Evolutionary conservation across 1,284 basidiomycete species (phyloP).

Genomic region (Leucoagaricus sp.): DNA sequence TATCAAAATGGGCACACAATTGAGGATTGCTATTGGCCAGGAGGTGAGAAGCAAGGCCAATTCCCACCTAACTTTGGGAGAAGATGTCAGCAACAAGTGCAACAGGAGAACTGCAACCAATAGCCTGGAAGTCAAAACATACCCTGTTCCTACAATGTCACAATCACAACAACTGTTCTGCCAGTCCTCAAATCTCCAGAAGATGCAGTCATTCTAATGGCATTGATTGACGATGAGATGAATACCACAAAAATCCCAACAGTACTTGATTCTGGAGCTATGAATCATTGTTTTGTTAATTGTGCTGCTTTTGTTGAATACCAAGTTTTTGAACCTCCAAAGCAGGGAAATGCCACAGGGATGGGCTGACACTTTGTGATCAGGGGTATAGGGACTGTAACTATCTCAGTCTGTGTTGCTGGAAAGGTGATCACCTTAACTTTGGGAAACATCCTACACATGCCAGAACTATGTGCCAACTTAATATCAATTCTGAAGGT

Average conservation of each 20-base stretch:
- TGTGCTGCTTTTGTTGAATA: conserved; percentile 20
- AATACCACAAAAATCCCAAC: background rate
- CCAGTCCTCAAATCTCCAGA: too few relatives aligned
- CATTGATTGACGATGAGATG: too few relatives aligned
- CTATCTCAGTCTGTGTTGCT: background rate
- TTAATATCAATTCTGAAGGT: conserved; percentile 22
- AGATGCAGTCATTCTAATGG: too few relatives aligned
- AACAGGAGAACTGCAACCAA: too few relatives aligned
- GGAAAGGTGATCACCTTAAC: conserved; percentile 19
- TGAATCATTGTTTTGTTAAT: conserved; percentile 25
- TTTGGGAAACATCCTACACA: conserved; percentile 23
- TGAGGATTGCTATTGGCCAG: too few relatives aligned
- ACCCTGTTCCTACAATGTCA: too few relatives aligned
- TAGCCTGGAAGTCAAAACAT: background rate
- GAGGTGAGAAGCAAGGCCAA: conserved; percentile 29
- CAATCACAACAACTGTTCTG: too few relatives aligned
- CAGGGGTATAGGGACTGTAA: conserved; percentile 21
- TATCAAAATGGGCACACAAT: conserved; percentile 20
- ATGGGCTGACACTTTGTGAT: conserved; percentile 21
- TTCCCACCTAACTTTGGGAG: conserved; percentile 17
- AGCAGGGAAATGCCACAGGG: conserved; percentile 18
- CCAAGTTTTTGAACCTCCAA: background rate
- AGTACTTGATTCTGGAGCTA: conserved; percentile 22
- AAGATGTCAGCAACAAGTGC: too few relatives aligned
- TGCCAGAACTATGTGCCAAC: conserved; percentile 20